Evolutionary conservation across 805 yeast species (phyloP), one percentile per base, ranked within the genome.

Genomic region (Teunomyces aglyptinius): DNA sequence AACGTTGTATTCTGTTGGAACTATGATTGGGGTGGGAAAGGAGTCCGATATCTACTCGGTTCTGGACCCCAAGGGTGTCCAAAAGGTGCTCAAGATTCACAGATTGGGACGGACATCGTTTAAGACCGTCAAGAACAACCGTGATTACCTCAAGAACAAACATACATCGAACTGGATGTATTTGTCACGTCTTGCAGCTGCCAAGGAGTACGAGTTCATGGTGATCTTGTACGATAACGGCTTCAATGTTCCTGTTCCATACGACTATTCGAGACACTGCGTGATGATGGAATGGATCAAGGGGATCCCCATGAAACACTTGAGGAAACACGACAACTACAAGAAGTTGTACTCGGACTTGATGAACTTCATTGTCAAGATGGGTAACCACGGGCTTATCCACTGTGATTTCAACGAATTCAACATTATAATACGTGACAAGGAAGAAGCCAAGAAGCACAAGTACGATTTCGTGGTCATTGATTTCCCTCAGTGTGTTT

Each of bases 381-480:
- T 94, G 44, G 99, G 87, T 5, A 84, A 86, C 58, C 80, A 85
- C 55, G 99, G 99, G 1, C 75, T 94, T 46, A 90, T 94, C 45
- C 99, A 94, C 67, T 92, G 99, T 76, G 99, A 94, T 72, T 94
- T 84, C 71, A 94, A 94, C 65, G 99, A 94, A 69, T 94, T 94
- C 67, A 94, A 94, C 65, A 89, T 94, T 55, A 89, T 94, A 79
- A 83, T 89, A 26, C 75, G 86, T 34, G 86, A 86, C 51, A 74
- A 79, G 27, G 80, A 78, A 38, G 78, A 75, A 15, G 68, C 70
- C 13, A 72, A 63, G 34, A 60, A 74, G 15, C 70, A 68, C 47
- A 88, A 83, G 46, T 68, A 70, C 36, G 94, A 88, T 42, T 89
- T 90, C 58, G 85, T 91, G 16, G 96, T 94, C 22, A 92, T 94